A percentile compares a stretch with the other conserved stretches of the same genome.
These are phyloP conservation scores for Phytophthora melonis DNA, from an alignment of 352 stramenopile genomes.

Conservation along the genomic window DNA sequence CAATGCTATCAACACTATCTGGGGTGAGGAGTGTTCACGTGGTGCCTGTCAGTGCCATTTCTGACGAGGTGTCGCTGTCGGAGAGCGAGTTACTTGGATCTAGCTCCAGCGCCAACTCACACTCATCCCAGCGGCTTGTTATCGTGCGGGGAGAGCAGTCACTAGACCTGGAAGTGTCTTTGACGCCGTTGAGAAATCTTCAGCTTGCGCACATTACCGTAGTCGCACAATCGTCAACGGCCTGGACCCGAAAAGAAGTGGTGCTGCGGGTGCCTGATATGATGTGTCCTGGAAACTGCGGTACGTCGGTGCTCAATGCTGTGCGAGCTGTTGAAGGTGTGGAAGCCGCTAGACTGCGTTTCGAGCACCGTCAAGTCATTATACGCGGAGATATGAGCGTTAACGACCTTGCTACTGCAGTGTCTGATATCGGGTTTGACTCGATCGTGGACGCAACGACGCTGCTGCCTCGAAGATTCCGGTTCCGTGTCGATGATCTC, in stretches of 20 bases:
- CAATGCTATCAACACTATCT: conserved; percentile 46
- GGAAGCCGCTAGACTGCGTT: conserved; percentile 60
- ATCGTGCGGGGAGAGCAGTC: conserved; percentile 42
- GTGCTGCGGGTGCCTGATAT: conserved; percentile 76
- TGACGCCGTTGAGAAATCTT: conserved; percentile 38
- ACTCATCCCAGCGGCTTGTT: conserved; percentile 30
- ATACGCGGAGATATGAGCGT: conserved; percentile 60
- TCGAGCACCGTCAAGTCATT: conserved; percentile 67
- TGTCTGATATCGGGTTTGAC: conserved; percentile 76
- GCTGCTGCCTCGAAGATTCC: conserved; percentile 58
- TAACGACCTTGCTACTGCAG: conserved; percentile 45
- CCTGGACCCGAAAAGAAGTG: conserved; percentile 71
- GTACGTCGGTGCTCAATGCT: conserved; percentile 74
- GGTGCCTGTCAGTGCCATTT: conserved; percentile 15
- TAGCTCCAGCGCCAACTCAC: background rate
- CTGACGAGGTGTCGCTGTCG: background rate
- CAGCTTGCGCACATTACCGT: conserved; percentile 45
- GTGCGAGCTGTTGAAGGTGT: conserved; percentile 55
- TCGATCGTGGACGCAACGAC: conserved; percentile 46
- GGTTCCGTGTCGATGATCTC: conserved; percentile 60
- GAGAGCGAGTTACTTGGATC: background rate
- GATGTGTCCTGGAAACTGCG: conserved; percentile 86
- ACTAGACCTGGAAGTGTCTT: conserved; percentile 33
- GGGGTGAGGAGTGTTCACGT: conserved; percentile 67
- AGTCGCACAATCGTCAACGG: conserved; percentile 44